Conservation (phyloP, 1,284 basidiomycete species). For the Apiotrichum domesticum region DNA sequence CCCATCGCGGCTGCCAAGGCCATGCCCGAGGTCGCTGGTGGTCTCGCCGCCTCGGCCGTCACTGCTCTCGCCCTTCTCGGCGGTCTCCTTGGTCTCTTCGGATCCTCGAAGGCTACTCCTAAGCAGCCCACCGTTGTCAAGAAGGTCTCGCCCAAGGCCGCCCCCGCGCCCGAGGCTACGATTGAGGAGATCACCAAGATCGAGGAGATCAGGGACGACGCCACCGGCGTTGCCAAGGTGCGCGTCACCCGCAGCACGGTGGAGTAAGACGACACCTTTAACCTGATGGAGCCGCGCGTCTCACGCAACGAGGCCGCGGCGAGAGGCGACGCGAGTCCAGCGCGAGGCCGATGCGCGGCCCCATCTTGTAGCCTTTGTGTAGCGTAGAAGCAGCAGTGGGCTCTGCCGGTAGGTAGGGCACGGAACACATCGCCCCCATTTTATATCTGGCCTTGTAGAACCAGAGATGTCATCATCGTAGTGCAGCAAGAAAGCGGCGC, state of each 20-base stretch:
- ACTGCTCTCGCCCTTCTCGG: constrained; percentile 78
- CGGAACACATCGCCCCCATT: not conserved
- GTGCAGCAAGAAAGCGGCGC: not conserved
- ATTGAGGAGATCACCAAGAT: constrained; percentile 16
- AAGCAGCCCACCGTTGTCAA: constrained; percentile 30
- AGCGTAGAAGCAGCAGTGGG: not conserved
- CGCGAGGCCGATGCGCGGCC: not conserved
- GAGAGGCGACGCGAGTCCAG: too few relatives aligned
- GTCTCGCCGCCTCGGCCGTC: constrained; percentile 63
- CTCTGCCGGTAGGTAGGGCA: too few relatives aligned
- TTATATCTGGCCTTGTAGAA: not conserved
- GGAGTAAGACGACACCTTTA: constrained; percentile 3
- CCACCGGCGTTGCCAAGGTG: constrained; percentile 28
- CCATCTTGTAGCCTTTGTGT: not conserved
- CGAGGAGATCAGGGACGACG: constrained; percentile 19
- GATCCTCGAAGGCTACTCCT: constrained; percentile 44
- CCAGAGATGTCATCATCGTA: not conserved
- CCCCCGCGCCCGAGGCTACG: constrained; percentile 18
- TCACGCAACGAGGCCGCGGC: too few relatives aligned
- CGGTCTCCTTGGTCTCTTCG: constrained; percentile 68
- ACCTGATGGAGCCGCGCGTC: too few relatives aligned
- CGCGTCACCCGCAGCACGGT: constrained; percentile 23
- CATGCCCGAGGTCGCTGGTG: constrained; percentile 78
- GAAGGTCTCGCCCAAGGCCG: constrained; percentile 38
- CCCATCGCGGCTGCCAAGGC: constrained; percentile 62